A percentile compares a stretch with the other conserved stretches of the same genome.
Conservation (phyloP, 345 rosid species). For the Syzygium aqueum region DNA sequence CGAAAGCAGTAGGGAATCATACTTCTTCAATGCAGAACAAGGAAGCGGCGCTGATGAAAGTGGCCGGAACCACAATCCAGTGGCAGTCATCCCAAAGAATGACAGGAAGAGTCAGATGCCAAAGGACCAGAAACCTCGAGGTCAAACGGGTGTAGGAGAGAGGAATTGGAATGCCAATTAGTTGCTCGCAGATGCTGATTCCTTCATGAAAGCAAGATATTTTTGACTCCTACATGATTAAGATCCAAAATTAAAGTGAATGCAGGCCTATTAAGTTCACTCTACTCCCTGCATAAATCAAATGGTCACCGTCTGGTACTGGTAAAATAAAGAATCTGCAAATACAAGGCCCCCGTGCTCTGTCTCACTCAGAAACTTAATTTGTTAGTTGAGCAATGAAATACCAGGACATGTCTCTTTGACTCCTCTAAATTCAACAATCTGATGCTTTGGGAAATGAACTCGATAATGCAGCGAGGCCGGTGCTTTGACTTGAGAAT, state of each 20-base stretch:
- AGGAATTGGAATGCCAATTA: conserved; percentile 83
- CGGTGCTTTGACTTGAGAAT: conserved; percentile 69
- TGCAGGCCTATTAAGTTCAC: neutral
- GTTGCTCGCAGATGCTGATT: conserved; percentile 76
- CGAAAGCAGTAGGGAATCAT: conserved; percentile 1
- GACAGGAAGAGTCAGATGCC: conserved; percentile 90
- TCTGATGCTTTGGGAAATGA: conserved; percentile 64
- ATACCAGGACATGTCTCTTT: conserved; percentile 55
- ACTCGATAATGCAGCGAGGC: conserved; percentile 69
- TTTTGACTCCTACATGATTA: conserved; percentile 50
- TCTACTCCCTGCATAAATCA: neutral
- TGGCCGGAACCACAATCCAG: conserved; percentile 96
- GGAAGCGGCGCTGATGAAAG: conserved; percentile 91
- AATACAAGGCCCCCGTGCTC: neutral
- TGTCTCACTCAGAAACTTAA: neutral
- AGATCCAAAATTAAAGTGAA: neutral
- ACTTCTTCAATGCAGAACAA: conserved; percentile 98
- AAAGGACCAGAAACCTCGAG: conserved; percentile 87
- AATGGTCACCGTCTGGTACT: neutral
- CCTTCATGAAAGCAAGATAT: conserved; percentile 79
- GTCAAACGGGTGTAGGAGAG: conserved; percentile 92
- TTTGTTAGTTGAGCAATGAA: neutral
- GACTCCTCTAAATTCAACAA: conserved; percentile 53
- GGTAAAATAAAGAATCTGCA: neutral
- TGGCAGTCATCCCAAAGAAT: conserved; percentile 99